These are phyloP conservation scores for Cinnamomum chago DNA, from an alignment of 164 flowering plant species.

Conservation along the genomic window DNA sequence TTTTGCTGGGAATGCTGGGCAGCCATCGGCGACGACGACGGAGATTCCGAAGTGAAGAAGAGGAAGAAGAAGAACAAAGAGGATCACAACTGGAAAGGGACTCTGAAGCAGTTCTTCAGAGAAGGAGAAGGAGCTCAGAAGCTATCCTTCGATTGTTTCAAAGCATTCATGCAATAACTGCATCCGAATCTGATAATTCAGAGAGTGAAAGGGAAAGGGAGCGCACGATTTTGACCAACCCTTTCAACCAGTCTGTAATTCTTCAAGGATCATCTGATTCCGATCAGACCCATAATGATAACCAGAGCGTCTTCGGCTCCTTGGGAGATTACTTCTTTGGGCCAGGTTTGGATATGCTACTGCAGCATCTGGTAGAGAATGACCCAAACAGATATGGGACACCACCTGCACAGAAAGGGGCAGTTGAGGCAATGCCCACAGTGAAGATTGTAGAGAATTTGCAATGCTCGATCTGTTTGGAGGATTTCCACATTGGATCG, in stretches of 20 bases:
- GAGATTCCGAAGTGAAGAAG: constrained; percentile 26
- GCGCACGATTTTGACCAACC: constrained; percentile 53
- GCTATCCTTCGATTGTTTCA: constrained; percentile 32
- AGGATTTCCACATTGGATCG: constrained; percentile 60
- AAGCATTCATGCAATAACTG: constrained; percentile 30
- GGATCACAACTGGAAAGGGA: constrained; percentile 45
- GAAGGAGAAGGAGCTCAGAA: constrained; percentile 65
- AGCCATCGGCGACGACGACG: constrained; percentile 39
- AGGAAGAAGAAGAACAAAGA: constrained; percentile 23
- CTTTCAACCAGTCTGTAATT: constrained; percentile 55
- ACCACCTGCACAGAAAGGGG: constrained; percentile 78
- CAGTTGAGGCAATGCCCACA: constrained; percentile 68
- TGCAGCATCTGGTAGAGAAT: constrained; percentile 88
- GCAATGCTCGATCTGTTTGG: constrained; percentile 78
- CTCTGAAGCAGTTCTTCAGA: constrained; percentile 36
- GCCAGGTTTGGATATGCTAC: constrained; percentile 62
- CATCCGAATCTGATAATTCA: constrained; percentile 35
- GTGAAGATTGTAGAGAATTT: constrained; percentile 40
- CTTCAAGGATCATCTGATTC: constrained; percentile 44
- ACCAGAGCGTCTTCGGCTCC: constrained; percentile 31
- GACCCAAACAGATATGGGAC: constrained; percentile 81
- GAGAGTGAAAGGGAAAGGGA: constrained; percentile 34
- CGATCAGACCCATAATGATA: constrained; percentile 12
- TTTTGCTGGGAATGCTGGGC: constrained; percentile 73
- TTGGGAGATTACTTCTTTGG: constrained; percentile 76